phyloP scores from a whole-genome alignment of 139 green algal species.

The Nannochloris sp. region DNA sequence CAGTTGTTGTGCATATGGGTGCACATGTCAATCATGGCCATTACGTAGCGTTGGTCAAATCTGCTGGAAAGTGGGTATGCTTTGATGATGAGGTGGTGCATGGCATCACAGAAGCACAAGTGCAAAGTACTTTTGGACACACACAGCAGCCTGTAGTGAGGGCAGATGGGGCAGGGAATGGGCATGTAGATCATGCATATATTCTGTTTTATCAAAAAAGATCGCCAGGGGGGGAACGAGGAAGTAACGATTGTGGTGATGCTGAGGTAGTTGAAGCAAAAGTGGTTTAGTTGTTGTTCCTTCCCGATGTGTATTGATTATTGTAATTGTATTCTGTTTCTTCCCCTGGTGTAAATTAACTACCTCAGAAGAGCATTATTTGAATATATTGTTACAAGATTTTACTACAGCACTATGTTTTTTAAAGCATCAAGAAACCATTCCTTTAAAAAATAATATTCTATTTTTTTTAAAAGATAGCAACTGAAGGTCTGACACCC shows the following conservation, averaged over 20 bases:
- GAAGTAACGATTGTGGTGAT: not conserved
- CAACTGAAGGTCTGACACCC: conserved; percentile 70
- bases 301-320: not conserved
- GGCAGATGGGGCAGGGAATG: not conserved
- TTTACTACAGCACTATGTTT: not conserved
- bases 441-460: too few species aligned
- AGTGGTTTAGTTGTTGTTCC: not conserved
- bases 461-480: conserved; percentile 59
- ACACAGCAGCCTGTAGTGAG: conserved; percentile 38
- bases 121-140: conserved; percentile 79
- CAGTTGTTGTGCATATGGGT: conserved; percentile 94
- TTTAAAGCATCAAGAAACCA: too few species aligned
- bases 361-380: not conserved
- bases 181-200: conserved; percentile 84
- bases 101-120: conserved; percentile 58
- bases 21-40: conserved; percentile 91
- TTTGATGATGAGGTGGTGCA: conserved; percentile 89
- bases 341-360: too few species aligned
- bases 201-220: conserved; percentile 86
- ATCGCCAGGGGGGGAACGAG: not conserved
- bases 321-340: not conserved
- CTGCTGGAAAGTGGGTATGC: conserved; percentile 73
- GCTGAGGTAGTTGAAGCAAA: not conserved
- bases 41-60: conserved; percentile 93
- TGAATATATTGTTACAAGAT: not conserved